Base-by-base conservation (phyloP, 164 flowering plant genomes). In the Dillenia turbinata region DNA sequence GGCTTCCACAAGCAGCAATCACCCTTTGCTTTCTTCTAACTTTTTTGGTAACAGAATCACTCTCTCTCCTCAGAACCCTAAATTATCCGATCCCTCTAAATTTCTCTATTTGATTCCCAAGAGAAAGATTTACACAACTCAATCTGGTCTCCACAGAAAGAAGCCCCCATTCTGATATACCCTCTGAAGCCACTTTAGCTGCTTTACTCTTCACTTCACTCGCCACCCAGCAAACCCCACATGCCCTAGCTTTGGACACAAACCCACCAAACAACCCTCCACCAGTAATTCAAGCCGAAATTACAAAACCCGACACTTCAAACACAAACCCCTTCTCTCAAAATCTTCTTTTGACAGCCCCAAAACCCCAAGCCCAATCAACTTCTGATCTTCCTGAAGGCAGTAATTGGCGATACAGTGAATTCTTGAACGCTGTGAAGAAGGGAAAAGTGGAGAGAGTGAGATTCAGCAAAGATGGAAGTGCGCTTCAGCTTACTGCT, bases 361-460 rank as follows among this genome's bases (percentile, higher is more conserved):
- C 96, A 0, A 87, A 81, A 44, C 88, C 94, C 7, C 92, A 76
- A 48, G 14, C 89, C 2, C 69, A 65, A 61, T 15, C 83, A 22
- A 19, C 77, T 2, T 67, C 92, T 49, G 97, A 90, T 68, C 81
- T 93, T 51, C 98, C 98, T 2, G 98, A 93, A 8, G 96, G 98
- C 12, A 62, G 79, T 50, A 88, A 90, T 56, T 93, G 98, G 98
- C 71, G 97, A 9, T 93, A 93, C 83, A 90, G 98, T 67, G 98
- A 93, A 75, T 93, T 93, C 73, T 69, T 90, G 56, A 93, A 85
- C 61, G 97, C 98, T 0, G 98, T 93, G 8, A 90, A 89, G 81
- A 90, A 86, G 71, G 97, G 98, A 0, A 90, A 89, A 67, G 98
- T 93, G 0, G 98, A 93, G 71, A 68, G 98, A 55, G 98, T 90